phyloP scores from a whole-genome alignment of 768 basidiomycete species.

The Calocybe gangraenosa region DNA sequence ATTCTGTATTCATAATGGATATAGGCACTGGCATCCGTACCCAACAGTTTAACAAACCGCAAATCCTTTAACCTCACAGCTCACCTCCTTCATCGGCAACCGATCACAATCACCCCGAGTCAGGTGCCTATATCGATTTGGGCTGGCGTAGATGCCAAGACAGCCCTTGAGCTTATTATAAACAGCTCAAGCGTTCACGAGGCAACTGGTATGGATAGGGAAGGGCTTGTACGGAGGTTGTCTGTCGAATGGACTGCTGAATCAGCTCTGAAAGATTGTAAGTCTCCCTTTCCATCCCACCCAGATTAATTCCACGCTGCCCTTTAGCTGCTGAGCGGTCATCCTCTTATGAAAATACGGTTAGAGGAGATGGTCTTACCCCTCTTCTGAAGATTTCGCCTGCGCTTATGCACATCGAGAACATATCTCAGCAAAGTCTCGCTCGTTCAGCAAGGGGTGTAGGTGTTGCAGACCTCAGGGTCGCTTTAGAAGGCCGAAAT shows the following conservation, averaged over 20 bases:
- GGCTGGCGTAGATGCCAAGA: conserved; percentile 47
- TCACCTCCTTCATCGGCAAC: conserved; percentile 41
- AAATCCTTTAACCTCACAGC: conserved; percentile 31
- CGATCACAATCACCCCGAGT: conserved; percentile 35
- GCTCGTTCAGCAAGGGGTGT: conserved; percentile 75
- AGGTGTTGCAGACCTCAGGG: conserved; percentile 84
- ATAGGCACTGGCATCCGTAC: conserved; percentile 42
- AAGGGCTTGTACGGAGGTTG: conserved; percentile 50
- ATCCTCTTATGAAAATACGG: conserved; percentile 46
- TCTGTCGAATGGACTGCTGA: conserved; percentile 69
- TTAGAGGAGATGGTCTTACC: conserved; percentile 64
- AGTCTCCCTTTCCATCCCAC: conserved; percentile 22
- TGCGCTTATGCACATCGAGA: conserved; percentile 87
- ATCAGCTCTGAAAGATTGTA: conserved; percentile 72
- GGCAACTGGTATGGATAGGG: conserved; percentile 59
- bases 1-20: conserved; percentile 8
- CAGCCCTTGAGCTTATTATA: conserved; percentile 53
- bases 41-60: conserved; percentile 32
- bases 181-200: conserved; percentile 52
- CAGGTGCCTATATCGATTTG: conserved; percentile 23
- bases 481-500: conserved; percentile 82
- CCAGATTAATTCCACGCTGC: conserved; percentile 1
- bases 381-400: conserved; percentile 80
- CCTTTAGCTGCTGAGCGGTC: conserved; percentile 52
- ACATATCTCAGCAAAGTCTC: conserved; percentile 82